These are phyloP conservation scores for Cynara cardunculus DNA, from an alignment of 129 eudicot species.

Conservation along the genomic window DNA sequence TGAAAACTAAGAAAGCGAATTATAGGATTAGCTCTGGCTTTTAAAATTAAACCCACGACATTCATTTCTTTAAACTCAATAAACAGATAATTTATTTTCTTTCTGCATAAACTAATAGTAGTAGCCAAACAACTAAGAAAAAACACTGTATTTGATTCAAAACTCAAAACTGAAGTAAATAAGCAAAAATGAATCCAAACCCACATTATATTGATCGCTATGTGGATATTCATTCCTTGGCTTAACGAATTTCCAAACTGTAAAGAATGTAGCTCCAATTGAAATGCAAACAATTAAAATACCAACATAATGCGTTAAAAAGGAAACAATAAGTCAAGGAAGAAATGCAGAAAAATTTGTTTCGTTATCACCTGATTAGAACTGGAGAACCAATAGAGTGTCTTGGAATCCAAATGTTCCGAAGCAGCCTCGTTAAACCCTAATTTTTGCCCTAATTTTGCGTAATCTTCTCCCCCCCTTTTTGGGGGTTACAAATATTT, in stretches of 20 bases:
- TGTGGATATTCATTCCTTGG: background rate
- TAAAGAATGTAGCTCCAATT: background rate
- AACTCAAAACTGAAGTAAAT: background rate
- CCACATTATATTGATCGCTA: background rate
- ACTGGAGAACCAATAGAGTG: background rate
- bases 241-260: background rate
- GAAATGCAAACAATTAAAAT: background rate
- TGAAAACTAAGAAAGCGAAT: no score
- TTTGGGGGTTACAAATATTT: background rate
- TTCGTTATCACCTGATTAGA: background rate
- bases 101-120: no score
- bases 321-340: background rate
- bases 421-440: background rate
- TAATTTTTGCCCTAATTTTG: background rate
- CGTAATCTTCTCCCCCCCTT: background rate
- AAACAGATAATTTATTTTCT: background rate
- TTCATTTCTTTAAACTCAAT: background rate
- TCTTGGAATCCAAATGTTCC: no score
- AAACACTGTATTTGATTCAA: background rate
- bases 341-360: background rate
- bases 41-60: background rate
- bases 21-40: background rate
- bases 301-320: background rate
- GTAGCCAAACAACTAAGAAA: background rate
- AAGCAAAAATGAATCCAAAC: background rate